Base-by-base conservation (phyloP, 192 early-diverging fungal genomes). In the Kickxella alabastrina region DNA sequence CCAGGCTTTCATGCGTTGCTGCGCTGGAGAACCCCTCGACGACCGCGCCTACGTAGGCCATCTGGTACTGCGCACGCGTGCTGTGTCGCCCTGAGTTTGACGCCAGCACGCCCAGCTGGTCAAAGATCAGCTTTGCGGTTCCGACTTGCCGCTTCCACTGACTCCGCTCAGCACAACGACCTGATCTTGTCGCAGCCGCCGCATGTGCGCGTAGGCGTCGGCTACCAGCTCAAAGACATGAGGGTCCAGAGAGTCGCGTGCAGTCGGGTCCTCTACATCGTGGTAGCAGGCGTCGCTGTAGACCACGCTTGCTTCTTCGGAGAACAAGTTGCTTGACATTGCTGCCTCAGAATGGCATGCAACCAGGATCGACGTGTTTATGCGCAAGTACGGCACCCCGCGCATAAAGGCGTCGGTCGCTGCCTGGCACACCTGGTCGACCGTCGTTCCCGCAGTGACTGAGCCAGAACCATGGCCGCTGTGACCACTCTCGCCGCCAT, bases 71-170 rank as follows among this genome's bases (percentile, higher is more conserved):
- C 10, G 88, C 65, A 7, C 59, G 48, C 29, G 85, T 87, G 12
- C 75, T 63, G 67, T 91, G 91, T 47, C 89, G 87, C 24, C 83
- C 81, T n/a, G 83, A 77, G 35, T 88, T 77, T 17, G 83, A 85
- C 38, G 86, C 82, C 15, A 95, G 73, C 25, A 83, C 77, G 52
- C 84, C 81, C 17, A 97, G 78, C 52, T 91, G 84, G 52, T 87
- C 75, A 10, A 82, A 59, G 25, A 95, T 56, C 48, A 89, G 86
- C 4, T 75, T 68, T n/a, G 84, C 80, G 1, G 83, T 77, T 83
- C 81, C 1, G 92, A 79, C 59, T 98, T 98, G 39, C 95, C 93
- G 24, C 86, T 86, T 6, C 93, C 92, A 26, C 82, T 80, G 41
- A 91, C 82, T 27, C 95, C 95, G 54, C 91, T 86, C 29, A 88